These are phyloP conservation scores for Colletotrichum australisinense DNA, from an alignment of 2,329 filamentous ascomycete species.

Conservation along the genomic window DNA sequence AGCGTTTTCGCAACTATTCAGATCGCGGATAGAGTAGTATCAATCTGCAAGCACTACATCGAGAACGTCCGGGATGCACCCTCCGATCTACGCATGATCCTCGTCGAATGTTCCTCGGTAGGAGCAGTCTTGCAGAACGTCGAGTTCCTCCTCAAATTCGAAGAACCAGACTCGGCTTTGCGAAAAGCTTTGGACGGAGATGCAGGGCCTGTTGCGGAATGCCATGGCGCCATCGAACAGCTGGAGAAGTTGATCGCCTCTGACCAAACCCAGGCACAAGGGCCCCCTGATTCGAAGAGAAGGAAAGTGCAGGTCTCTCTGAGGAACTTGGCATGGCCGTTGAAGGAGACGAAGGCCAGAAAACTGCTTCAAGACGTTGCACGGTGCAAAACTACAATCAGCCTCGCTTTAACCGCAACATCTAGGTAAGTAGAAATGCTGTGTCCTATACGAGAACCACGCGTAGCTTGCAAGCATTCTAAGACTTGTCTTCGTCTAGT, in stretches of 20 bases:
- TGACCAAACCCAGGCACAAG: neutral
- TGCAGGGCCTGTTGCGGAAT: neutral
- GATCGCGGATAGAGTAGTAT: neutral
- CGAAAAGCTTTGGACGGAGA: neutral
- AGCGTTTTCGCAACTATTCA: neutral
- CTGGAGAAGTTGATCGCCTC: neutral
- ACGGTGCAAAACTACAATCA: neutral
- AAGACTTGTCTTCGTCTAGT: neutral
- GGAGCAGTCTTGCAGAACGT: neutral
- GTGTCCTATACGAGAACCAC: accelerated
- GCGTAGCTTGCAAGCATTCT: neutral
- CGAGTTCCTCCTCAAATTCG: neutral
- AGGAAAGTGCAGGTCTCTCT: neutral
- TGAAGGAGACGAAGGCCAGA: neutral
- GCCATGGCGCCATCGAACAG: neutral
- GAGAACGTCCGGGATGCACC: neutral
- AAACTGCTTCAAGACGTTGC: neutral
- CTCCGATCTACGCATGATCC: neutral
- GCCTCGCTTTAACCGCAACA: neutral
- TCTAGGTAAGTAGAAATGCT: neutral
- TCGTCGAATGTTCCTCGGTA: accelerated
- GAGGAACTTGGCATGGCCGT: neutral
- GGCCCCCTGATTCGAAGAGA: neutral
- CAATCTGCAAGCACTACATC: neutral
- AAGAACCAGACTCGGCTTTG: accelerated